Conservation (phyloP, 768 basidiomycete genomes). For the Xanthoconium purpureum region DNA sequence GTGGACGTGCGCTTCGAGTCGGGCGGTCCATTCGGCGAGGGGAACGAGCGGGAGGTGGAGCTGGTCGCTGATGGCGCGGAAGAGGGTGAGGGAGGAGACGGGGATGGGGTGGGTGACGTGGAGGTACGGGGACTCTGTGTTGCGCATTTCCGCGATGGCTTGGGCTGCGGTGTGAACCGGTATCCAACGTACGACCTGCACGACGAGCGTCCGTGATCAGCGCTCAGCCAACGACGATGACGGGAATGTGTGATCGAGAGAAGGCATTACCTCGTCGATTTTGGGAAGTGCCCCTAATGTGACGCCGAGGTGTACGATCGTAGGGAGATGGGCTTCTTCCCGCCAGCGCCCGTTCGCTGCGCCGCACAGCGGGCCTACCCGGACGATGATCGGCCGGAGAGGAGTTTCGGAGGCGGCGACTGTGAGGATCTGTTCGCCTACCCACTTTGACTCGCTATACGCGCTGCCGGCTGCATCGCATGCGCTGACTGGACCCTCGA, state of each 20-base stretch:
- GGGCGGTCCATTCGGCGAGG: conserved; percentile 11
- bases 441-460: conserved; percentile 22
- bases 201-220: neutral
- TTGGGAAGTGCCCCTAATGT: conserved; percentile 20
- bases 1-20: conserved; percentile 5
- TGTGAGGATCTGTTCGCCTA: conserved; percentile 23
- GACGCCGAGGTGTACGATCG: conserved; percentile 25
- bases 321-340: conserved; percentile 36
- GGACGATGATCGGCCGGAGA: conserved; percentile 29
- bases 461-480: conserved; percentile 11
- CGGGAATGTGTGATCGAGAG: too few species aligned
- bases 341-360: conserved; percentile 39
- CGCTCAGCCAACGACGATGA: neutral
- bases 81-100: conserved; percentile 6
- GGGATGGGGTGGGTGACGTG: conserved; percentile 15
- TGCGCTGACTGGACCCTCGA: conserved; percentile 1
- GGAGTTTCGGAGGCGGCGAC: conserved; percentile 15
- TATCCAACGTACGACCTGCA: neutral
- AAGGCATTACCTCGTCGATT: conserved; percentile 19
- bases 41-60: conserved; percentile 10
- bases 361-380: conserved; percentile 39
- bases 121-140: neutral
- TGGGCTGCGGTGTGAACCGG: conserved; percentile 10
- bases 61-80: conserved; percentile 1
- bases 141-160: conserved; percentile 17